phyloP scores from a whole-genome alignment of 306 rosid genomes.

The Myrica gale region DNA sequence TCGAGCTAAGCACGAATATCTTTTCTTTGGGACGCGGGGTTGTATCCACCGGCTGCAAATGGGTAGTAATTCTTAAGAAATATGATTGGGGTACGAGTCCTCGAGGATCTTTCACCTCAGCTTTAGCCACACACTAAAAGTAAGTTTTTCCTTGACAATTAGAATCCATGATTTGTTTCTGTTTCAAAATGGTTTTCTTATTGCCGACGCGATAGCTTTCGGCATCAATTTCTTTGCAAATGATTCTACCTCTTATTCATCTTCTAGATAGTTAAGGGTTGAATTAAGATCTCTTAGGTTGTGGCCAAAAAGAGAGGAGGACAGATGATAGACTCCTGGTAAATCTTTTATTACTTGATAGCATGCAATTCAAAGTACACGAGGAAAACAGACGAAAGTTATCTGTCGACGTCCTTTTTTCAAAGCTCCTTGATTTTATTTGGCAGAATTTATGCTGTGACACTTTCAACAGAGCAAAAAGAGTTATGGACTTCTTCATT shows the following conservation, averaged over 20 bases:
- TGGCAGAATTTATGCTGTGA: slow-evolving; percentile 59
- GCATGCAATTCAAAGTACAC: slow-evolving; percentile 2
- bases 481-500: slow-evolving; percentile 32
- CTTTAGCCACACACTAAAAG: background rate
- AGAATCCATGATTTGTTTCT: background rate
- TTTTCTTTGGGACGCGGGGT: slow-evolving; percentile 28
- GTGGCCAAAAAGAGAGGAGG: background rate
- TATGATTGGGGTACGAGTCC: background rate
- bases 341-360: background rate
- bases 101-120: slow-evolving; percentile 8
- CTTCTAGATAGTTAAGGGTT: too few relatives aligned
- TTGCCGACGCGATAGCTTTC: slow-evolving; percentile 15
- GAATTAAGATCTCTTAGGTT: background rate
- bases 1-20: slow-evolving; percentile 39
- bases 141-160: background rate
- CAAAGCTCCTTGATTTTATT: slow-evolving; percentile 29
- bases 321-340: background rate
- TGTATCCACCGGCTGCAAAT: slow-evolving; percentile 8
- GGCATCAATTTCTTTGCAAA: slow-evolving; percentile 1
- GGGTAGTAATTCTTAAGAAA: background rate
- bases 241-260: background rate
- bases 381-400: slow-evolving; percentile 25
- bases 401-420: slow-evolving; percentile 18
- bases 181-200: background rate
- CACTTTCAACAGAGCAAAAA: slow-evolving; percentile 50